Conservation (phyloP, 306 rosid genomes). For the Dryas octopetala region DNA sequence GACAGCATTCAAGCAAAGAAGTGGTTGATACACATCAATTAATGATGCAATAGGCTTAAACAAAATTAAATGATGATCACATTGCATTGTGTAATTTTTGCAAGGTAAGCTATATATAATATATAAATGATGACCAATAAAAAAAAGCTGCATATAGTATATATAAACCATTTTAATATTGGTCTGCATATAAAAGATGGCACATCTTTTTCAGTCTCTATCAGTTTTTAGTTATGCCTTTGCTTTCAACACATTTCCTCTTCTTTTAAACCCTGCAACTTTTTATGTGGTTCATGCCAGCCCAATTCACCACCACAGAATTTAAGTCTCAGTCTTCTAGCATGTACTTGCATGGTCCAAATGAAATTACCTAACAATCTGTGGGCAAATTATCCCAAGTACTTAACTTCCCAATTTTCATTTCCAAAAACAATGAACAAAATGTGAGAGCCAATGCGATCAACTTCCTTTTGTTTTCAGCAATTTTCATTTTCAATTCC, state of each 20-base stretch:
- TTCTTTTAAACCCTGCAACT: conserved; percentile 15
- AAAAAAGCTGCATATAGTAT: conserved; percentile 40
- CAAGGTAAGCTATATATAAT: conserved; percentile 60
- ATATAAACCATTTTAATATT: conserved; percentile 23
- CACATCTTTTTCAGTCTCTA: conserved; percentile 61
- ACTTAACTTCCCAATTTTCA: not conserved
- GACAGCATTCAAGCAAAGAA: conserved; percentile 43
- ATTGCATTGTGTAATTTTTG: conserved; percentile 58
- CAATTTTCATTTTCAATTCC: not conserved
- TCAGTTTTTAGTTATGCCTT: conserved; percentile 38
- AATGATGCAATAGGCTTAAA: conserved; percentile 29
- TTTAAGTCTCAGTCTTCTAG: not conserved
- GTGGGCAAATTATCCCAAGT: not conserved
- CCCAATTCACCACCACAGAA: not conserved
- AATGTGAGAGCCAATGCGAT: not conserved
- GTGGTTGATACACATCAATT: conserved; percentile 52
- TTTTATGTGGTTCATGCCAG: not conserved
- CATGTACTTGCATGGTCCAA: not conserved
- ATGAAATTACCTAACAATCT: not conserved
- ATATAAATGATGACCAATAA: not conserved
- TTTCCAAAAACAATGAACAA: not conserved
- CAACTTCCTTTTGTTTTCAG: not conserved
- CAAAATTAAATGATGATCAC: conserved; percentile 30
- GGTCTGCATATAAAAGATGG: conserved; percentile 43
- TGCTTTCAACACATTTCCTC: conserved; percentile 55